A percentile compares a stretch with the other conserved stretches of the same genome.
Evolutionary conservation across 2,329 filamentous ascomycete species (phyloP).

Genomic region (Pestalotiopsis sp.): DNA sequence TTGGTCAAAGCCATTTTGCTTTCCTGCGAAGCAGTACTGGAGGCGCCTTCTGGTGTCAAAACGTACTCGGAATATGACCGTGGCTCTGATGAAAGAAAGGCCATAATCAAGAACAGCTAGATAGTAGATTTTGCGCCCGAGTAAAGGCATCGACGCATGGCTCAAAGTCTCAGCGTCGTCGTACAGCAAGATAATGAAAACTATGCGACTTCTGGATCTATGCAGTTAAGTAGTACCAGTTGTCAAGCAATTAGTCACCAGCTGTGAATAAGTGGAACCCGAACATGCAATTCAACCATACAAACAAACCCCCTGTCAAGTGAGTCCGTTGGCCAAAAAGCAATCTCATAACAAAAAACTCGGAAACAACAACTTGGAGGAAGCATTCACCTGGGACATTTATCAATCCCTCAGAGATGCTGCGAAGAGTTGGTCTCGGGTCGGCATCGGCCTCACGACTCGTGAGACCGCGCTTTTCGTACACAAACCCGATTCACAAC

Average conservation of each 20-base stretch:
- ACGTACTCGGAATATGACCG: neutral
- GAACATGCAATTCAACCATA: constrained; percentile 1
- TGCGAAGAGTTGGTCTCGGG: constrained; percentile 3
- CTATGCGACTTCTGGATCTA: neutral
- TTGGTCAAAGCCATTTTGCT: neutral
- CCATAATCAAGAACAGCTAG: neutral
- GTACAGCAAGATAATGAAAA: neutral
- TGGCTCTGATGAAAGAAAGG: neutral
- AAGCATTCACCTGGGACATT: neutral
- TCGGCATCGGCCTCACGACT: constrained; percentile 1
- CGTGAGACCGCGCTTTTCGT: neutral
- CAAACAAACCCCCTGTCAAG: neutral
- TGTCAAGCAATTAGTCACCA: neutral
- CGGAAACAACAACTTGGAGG: neutral
- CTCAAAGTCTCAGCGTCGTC: neutral
- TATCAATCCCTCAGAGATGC: neutral
- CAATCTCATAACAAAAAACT: neutral
- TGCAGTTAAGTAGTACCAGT: neutral
- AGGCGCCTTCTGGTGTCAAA: neutral
- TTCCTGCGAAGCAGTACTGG: neutral
- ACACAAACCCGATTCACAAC: neutral
- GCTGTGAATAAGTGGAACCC: neutral
- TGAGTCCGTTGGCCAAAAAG: neutral
- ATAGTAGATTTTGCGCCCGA: neutral
- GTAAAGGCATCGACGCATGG: neutral